A percentile compares a stretch with the other conserved stretches of the same genome.
Conservation (phyloP, 306 rosid species). For the Sindora glabra region DNA sequence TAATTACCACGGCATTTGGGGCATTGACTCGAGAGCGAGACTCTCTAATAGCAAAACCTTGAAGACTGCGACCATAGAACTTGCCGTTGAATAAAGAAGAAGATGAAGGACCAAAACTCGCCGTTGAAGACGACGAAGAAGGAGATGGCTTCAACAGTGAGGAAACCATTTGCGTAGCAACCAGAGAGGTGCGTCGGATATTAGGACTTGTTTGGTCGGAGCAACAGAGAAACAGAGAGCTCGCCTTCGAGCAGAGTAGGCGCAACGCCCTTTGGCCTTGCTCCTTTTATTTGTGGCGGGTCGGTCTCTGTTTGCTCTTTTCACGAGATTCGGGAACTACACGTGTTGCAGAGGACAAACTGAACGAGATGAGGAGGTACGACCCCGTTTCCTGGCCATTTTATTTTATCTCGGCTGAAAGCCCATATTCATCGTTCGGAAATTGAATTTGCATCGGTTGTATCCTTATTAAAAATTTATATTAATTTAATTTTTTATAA, state of each 20-base stretch:
- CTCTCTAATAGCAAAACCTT: conserved; percentile 6
- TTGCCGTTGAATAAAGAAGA: conserved; percentile 31
- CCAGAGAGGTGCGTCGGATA: not conserved
- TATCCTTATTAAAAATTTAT: no score
- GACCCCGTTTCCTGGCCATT: no score
- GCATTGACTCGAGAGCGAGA: conserved; percentile 29
- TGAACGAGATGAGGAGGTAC: no score
- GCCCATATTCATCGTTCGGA: no score
- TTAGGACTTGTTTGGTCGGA: conserved; percentile 16
- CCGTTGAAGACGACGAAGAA: conserved; percentile 19
- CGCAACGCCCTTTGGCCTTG: not conserved
- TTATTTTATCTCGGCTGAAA: no score
- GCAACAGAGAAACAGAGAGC: not conserved
- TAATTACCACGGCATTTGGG: conserved; percentile 30
- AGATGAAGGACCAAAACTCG: conserved; percentile 24
- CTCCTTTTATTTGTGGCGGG: conserved; percentile 42
- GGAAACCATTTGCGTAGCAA: conserved; percentile 54
- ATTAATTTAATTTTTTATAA: no score
- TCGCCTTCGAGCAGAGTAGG: not conserved
- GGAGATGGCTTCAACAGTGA: conserved; percentile 43
- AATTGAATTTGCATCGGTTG: no score
- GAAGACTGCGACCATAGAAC: conserved; percentile 3
- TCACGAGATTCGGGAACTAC: conserved; percentile 19
- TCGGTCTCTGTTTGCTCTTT: conserved; percentile 12
- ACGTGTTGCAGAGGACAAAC: no score